Conservation (phyloP, 768 basidiomycete species). For the Obba rivulosa region DNA sequence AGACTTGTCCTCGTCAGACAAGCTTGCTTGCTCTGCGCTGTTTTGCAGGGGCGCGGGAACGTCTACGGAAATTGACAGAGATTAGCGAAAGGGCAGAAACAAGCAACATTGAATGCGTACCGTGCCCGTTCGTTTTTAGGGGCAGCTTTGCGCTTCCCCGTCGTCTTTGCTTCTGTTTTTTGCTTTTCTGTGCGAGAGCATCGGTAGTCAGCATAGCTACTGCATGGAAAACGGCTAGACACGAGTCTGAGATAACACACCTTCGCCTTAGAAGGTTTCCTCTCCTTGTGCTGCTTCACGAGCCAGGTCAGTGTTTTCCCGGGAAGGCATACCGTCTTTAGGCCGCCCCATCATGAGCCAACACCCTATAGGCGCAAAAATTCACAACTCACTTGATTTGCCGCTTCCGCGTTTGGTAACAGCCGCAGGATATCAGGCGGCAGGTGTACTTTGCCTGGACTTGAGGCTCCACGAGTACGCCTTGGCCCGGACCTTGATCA, state of each 20-base stretch:
- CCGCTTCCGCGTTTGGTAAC: constrained; percentile 59
- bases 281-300: constrained; percentile 37
- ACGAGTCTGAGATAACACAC: not conserved
- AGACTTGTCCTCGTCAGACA: constrained; percentile 22
- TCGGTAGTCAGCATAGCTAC: constrained; percentile 3
- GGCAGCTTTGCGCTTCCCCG: constrained; percentile 49
- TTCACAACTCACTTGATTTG: constrained; percentile 45
- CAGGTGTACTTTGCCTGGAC: constrained; percentile 70
- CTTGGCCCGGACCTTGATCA: constrained; percentile 68
- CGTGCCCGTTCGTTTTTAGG: constrained; percentile 45
- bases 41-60: constrained; percentile 19
- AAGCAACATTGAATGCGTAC: constrained; percentile 26
- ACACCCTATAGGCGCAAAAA: not conserved
- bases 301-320: constrained; percentile 56
- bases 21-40: constrained; percentile 22
- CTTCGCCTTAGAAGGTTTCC: constrained; percentile 24
- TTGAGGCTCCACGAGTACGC: constrained; percentile 68
- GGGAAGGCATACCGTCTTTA: constrained; percentile 64
- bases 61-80: constrained; percentile 12
- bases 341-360: not conserved
- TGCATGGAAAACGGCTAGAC: not conserved
- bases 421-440: constrained; percentile 79
- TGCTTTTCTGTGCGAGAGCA: constrained; percentile 25
- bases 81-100: not conserved
- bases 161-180: constrained; percentile 39